These are phyloP conservation scores for Ustilago cynodontis DNA, from an alignment of 1,284 basidiomycete genomes.

Conservation along the genomic window DNA sequence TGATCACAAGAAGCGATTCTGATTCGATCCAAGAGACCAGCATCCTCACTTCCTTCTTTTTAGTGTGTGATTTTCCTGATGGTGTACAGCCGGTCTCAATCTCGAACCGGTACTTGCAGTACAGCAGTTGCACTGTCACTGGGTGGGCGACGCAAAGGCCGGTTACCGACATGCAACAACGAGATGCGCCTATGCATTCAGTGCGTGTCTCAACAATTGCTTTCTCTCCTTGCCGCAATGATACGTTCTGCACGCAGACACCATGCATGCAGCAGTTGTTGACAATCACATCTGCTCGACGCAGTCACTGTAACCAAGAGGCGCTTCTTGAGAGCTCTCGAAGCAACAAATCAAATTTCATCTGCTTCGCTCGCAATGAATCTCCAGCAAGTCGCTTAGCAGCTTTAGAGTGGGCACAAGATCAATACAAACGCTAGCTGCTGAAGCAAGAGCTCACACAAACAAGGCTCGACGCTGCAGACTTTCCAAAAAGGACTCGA, in stretches of 20 bases:
- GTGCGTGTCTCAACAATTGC: neutral
- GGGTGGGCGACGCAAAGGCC: conserved; percentile 1
- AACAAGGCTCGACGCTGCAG: too few species aligned
- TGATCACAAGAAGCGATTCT: neutral
- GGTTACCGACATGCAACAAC: conserved; percentile 14
- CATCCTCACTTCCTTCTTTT: neutral
- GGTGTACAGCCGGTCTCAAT: neutral
- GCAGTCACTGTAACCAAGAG: too few species aligned
- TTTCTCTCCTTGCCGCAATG: neutral
- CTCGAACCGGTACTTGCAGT: too few species aligned
- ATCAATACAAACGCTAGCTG: too few species aligned
- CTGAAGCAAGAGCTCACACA: too few species aligned
- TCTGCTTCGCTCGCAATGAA: neutral
- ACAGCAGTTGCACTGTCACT: neutral
- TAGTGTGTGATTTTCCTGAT: neutral
- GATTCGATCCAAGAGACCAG: neutral
- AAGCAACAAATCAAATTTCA: neutral
- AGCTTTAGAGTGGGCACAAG: too few species aligned
- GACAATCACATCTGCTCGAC: too few species aligned
- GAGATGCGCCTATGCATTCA: neutral
- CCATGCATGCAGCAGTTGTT: conserved; percentile 1
- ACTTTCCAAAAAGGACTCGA: neutral
- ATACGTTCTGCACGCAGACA: neutral
- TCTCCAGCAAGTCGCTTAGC: too few species aligned
- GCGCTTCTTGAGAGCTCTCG: too few species aligned